Percentiles rank a stretch among this genome's conserved stretches.
Evolutionary conservation across 2,329 filamentous ascomycete genomes (phyloP).

Genomic region (Trichoderma sp.): DNA sequence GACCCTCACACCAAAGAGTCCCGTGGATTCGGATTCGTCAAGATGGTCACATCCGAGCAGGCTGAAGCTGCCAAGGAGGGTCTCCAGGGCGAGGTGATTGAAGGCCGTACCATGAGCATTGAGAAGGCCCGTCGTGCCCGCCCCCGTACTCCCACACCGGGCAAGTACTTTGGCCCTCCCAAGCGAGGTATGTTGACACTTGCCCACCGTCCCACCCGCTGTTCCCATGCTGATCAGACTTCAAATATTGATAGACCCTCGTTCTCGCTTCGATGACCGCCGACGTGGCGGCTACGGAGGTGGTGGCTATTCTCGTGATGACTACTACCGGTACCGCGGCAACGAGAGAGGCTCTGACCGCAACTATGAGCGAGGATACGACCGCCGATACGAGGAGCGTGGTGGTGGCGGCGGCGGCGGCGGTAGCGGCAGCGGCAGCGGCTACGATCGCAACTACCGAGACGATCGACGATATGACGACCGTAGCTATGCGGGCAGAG

Average conservation of each 20-base stretch:
- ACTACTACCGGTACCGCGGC: constrained; percentile 60
- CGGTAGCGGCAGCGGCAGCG: constrained; percentile 32
- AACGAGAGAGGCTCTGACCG: constrained; percentile 49
- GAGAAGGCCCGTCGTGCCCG: constrained; percentile 97
- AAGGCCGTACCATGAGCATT: constrained; percentile 94
- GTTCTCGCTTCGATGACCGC: constrained; percentile 60
- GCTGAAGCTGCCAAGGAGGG: constrained; percentile 97
- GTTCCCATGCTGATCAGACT: not conserved
- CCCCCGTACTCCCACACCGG: constrained; percentile 92
- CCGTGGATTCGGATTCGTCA: constrained; percentile 98
- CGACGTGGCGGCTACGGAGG: constrained; percentile 62
- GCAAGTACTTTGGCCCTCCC: constrained; percentile 98
- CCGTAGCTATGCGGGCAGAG: constrained; percentile 53
- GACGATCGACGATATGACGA: constrained; percentile 53
- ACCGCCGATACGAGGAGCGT: constrained; percentile 46
- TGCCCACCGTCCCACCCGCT: constrained; percentile 35
- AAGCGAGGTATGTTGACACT: constrained; percentile 76
- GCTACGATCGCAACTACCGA: constrained; percentile 56
- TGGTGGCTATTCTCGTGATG: constrained; percentile 55
- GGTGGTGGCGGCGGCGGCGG: not conserved
- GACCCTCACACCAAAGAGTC: constrained; percentile 98
- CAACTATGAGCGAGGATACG: constrained; percentile 50
- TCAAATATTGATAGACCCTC: constrained; percentile 39
- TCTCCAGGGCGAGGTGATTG: constrained; percentile 90
- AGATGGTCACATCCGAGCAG: constrained; percentile 94